phyloP scores from a whole-genome alignment of 345 rosid genomes.

The Lumnitzera racemosa region DNA sequence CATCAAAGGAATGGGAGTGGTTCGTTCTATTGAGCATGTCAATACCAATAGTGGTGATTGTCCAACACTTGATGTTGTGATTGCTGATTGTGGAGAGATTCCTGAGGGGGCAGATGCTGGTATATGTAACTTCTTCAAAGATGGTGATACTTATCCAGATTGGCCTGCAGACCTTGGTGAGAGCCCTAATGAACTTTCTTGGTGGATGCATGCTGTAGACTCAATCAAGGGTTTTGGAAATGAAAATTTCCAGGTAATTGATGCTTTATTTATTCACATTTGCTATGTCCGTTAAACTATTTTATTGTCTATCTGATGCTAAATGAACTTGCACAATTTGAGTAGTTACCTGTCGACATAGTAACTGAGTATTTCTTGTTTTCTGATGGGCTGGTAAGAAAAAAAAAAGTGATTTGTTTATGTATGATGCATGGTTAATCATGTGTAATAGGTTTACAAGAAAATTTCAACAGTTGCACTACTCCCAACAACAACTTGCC shows the following conservation, averaged over 20 bases:
- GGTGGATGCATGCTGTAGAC: slow-evolving; percentile 2
- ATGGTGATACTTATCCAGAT: slow-evolving; percentile 5
- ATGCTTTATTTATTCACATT: neutral
- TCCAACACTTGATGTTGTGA: slow-evolving; percentile 7
- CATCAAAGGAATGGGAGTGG: slow-evolving; percentile 13
- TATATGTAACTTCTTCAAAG: slow-evolving; percentile 1
- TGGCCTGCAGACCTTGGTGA: slow-evolving; percentile 2
- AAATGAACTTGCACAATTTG: too few species aligned
- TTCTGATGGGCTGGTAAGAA: too few species aligned
- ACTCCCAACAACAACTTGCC: too few species aligned
- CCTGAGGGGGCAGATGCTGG: slow-evolving; percentile 5
- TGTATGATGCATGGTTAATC: too few species aligned
- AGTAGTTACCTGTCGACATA: too few species aligned
- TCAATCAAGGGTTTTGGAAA: slow-evolving; percentile 4
- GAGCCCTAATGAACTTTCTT: neutral
- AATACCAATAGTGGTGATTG: slow-evolving; percentile 1
- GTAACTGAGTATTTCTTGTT: too few species aligned
- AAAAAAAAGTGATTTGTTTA: too few species aligned
- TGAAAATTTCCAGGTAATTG: slow-evolving; percentile 5
- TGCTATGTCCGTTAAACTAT: neutral
- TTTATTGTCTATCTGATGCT: too few species aligned
- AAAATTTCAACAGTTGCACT: too few species aligned
- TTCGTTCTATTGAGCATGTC: slow-evolving; percentile 13
- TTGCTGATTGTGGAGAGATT: slow-evolving; percentile 17
- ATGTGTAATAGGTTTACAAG: too few species aligned